A percentile compares a stretch with the other conserved stretches of the same genome.
Evolutionary conservation across 768 basidiomycete species (phyloP).

Genomic region (Termitomyces heimii): DNA sequence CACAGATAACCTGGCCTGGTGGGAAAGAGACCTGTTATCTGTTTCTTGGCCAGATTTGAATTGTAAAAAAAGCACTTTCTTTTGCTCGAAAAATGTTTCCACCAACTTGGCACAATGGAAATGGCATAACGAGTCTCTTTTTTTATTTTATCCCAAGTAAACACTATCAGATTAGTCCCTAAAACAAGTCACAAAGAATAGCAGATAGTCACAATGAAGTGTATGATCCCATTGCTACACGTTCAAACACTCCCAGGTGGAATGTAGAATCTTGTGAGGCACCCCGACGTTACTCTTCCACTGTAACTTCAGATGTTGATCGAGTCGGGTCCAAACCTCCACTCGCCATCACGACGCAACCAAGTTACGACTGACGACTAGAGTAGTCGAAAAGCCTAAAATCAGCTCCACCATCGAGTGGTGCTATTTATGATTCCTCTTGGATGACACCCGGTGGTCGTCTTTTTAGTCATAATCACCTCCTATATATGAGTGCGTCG

Average conservation of each 20-base stretch:
- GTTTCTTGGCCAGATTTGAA: too few species aligned
- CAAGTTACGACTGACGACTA: background rate
- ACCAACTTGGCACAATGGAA: too few species aligned
- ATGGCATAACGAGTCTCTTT: too few species aligned
- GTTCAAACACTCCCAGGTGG: background rate
- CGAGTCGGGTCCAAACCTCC: too few species aligned
- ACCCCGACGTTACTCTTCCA: background rate
- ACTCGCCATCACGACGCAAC: background rate
- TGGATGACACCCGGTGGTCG: background rate
- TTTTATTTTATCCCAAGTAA: too few species aligned
- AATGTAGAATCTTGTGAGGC: background rate
- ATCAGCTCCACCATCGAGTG: background rate
- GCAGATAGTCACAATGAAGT: background rate
- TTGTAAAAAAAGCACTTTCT: too few species aligned
- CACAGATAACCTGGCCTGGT: too few species aligned
- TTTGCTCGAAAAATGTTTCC: too few species aligned
- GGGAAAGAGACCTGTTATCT: too few species aligned
- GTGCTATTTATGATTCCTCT: too few species aligned
- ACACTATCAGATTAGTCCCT: too few species aligned
- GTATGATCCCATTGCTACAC: background rate
- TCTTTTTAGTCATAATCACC: conserved; percentile 9
- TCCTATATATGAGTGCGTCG: background rate
- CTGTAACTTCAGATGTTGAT: too few species aligned
- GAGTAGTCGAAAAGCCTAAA: background rate
- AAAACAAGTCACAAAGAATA: background rate